These are phyloP conservation scores for Boletus austroedulis DNA, from an alignment of 1,284 basidiomycete genomes.

Conservation along the genomic window DNA sequence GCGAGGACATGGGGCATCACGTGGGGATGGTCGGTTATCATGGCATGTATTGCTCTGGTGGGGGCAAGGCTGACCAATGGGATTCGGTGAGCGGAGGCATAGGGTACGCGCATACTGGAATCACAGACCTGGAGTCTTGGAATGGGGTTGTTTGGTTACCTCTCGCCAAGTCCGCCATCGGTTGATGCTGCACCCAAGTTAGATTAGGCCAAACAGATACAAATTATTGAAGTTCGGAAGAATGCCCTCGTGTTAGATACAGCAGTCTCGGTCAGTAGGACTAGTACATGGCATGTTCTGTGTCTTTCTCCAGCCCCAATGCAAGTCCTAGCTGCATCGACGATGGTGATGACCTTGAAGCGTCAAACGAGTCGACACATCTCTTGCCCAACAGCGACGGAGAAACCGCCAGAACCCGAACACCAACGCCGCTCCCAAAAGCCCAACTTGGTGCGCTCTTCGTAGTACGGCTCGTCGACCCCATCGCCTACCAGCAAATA, in stretches of 20 bases:
- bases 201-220: too few species aligned
- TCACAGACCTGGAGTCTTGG: too few species aligned
- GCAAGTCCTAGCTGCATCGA: not conserved
- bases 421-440: slow-evolving; percentile 20
- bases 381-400: slow-evolving; percentile 11
- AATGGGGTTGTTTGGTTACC: too few species aligned
- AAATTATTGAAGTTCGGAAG: too few species aligned
- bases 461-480: slow-evolving; percentile 52
- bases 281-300: not conserved
- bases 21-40: slow-evolving; percentile 11
- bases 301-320: not conserved
- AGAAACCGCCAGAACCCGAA: not conserved
- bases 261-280: too few species aligned
- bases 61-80: slow-evolving; percentile 5
- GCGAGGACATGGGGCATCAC: slow-evolving; percentile 8
- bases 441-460: slow-evolving; percentile 20
- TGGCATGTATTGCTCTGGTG: slow-evolving; percentile 4
- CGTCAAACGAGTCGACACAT: slow-evolving; percentile 8
- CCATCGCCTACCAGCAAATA: slow-evolving; percentile 55
- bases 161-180: too few species aligned
- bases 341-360: not conserved
- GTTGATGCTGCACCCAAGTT: too few species aligned
- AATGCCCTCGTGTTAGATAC: not conserved
- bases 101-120: too few species aligned
- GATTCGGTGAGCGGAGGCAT: slow-evolving; percentile 2